phyloP scores from a whole-genome alignment of 257 asterid species.

The Thymus mandschuricus region DNA sequence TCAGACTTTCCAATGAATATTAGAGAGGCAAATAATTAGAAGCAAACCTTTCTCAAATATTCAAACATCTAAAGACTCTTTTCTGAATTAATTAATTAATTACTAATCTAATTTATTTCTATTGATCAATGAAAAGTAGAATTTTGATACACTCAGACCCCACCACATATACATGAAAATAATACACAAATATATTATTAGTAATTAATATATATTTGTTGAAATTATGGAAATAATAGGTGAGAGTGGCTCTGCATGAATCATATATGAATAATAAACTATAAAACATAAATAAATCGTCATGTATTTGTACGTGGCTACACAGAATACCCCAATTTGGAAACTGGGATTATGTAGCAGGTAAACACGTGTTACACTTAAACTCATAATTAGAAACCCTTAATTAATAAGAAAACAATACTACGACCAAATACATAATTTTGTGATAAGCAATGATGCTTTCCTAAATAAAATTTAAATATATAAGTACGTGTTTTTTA shows the following conservation, averaged over 20 bases:
- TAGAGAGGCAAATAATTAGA: too few species aligned
- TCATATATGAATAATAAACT: neutral
- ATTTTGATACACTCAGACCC: neutral
- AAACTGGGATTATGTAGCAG: constrained; percentile 36
- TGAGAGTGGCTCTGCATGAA: constrained; percentile 27
- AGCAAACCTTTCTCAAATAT: too few species aligned
- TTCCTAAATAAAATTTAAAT: neutral
- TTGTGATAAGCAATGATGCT: constrained; percentile 1
- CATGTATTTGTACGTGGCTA: constrained; percentile 36
- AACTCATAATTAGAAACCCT: neutral
- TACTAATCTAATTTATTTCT: too few species aligned
- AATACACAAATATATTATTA: too few species aligned
- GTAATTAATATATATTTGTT: neutral
- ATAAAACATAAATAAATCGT: neutral
- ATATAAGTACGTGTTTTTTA: neutral
- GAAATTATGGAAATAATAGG: constrained; percentile 10
- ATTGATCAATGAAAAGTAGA: neutral
- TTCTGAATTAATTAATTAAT: too few species aligned
- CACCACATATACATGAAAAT: too few species aligned
- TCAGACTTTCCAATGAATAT: too few species aligned
- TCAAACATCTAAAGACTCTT: too few species aligned
- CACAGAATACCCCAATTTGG: constrained; percentile 28
- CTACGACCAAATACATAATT: neutral
- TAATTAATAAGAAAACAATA: neutral
- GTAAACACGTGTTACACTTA: constrained; percentile 34